Evolutionary conservation across 257 asterid species (phyloP), one percentile per base, ranked within the genome.

Genomic region (Jasminum sambac): DNA sequence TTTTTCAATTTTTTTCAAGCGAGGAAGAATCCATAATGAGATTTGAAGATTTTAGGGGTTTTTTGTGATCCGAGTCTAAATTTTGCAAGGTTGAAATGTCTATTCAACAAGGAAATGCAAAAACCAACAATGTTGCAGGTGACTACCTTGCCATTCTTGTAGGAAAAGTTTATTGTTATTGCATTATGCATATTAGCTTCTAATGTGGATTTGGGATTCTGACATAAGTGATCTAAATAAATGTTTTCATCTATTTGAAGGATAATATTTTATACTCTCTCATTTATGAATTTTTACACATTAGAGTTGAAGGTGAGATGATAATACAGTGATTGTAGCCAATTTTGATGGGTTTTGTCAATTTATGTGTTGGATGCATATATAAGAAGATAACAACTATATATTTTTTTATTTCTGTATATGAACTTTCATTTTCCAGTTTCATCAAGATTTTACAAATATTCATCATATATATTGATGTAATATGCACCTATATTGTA

Each of bases 91-190:
- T 36, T 36, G 16, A 38, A 70, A 76, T 76, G 81, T 76, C 81
- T 40, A 62, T 60, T 25, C 73, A 66, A 64, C 66, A 66, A 39
- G 81, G 74, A 67, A 76, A 71, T 71, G 63, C 59, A 39, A 70
- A 76, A 5, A 40, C 66, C 55, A 72, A 71, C 9, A 67, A 71
- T 66, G 74, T 61, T 62, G 25, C 81, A 61, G 81, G 81, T 76
- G 55, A 38, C 37, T 6, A n/a, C 48, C 63, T 50, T 36, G 26
- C 19, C 62, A 55, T 55, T 55, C n/a, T 21, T 11, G 62, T 10
- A 55, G 23, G 62, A 19, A 52, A 52, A 9, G 36, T 46, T 63
- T 6, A 16, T 43, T 63, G 1, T 44, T 38, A 64, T 71, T 14
- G 40, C 10, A 5, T 60, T 61, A 30, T 62, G 19, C 5, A 12